Evolutionary conservation across 768 basidiomycete genomes (phyloP), one percentile per base, ranked within the genome.

Genomic region (Leucocoprinus birnbaumii): DNA sequence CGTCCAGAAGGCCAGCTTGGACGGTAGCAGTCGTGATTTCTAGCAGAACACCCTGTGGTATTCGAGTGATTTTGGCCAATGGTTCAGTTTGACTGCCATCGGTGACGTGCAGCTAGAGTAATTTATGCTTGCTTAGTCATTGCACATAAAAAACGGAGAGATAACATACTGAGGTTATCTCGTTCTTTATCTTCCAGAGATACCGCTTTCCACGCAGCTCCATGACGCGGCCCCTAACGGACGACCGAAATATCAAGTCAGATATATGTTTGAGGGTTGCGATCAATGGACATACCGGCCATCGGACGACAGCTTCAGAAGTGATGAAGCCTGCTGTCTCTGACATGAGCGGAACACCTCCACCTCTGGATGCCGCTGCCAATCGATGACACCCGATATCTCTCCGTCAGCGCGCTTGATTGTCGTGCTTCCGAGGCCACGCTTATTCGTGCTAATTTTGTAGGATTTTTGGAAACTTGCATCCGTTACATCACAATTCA

Each of bases 401-500:
- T 34, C 35, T 11, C 59, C 62, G 18, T 59, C 55, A 14, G 56
- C 53, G 18, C 58, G 51, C 3, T 46, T 53, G 53, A 63, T 60
- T 16, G 50, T 59, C 4, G 63, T 65, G 10, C 53, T 42, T 7
- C 51, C 58, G 24, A 55, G 26, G 0, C 58, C 40, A 2, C 52
- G 53, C 2, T 48, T 50, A n/a, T 57, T 58, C 2, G 63, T 65
- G 9, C 59, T 48, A 22, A 65, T 61, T 25, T 56, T 51, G 37
- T 61, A 60, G 13, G 61, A 56, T 21, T 41, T 56, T 13, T 61
- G 57, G 13, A 60, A 50, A 25, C 53, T 56, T n/a, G 57, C 56
- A n/a, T 58, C 61, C 22, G 57, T 49, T 13, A 65, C 59, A 16
- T 59, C 46, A 25, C 62, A 63, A 22, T 63, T 61, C 37, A 63